Conservation (phyloP, 1,139 yeast genomes). For the Magnusiomyces starmeri region DNA sequence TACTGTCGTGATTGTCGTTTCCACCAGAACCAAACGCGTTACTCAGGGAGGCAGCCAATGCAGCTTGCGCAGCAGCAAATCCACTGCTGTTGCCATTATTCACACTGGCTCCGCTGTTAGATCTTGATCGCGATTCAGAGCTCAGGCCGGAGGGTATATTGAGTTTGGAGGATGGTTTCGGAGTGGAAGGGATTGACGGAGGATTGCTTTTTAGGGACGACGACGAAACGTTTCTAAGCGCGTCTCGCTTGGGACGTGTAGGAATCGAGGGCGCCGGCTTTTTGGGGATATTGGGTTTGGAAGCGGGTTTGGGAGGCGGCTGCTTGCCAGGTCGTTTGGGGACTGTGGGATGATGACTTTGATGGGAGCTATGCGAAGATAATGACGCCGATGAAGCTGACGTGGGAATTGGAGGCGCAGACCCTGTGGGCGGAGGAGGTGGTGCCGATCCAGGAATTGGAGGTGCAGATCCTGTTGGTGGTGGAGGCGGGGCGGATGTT, state of each 20-base stretch:
- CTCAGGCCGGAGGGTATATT: background rate
- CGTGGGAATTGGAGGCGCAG: slow-evolving; percentile 17
- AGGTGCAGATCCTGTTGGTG: background rate
- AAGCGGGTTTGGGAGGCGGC: slow-evolving; percentile 11
- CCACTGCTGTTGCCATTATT: slow-evolving; percentile 12
- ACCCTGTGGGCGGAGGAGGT: slow-evolving; percentile 20
- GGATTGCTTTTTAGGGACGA: background rate
- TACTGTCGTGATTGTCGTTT: too few species aligned
- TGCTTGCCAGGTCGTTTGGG: slow-evolving; percentile 24
- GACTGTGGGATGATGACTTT: too few species aligned
- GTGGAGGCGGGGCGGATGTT: background rate
- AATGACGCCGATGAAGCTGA: slow-evolving; percentile 30
- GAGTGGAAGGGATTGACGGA: background rate
- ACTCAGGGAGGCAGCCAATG: background rate
- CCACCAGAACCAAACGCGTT: too few species aligned
- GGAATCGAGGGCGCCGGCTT: slow-evolving; percentile 17
- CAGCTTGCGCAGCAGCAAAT: slow-evolving; percentile 14
- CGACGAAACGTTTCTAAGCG: slow-evolving; percentile 1
- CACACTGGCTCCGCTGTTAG: slow-evolving; percentile 9
- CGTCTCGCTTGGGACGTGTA: background rate
- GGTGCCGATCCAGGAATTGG: slow-evolving; percentile 25
- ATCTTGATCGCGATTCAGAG: background rate
- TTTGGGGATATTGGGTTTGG: slow-evolving; percentile 6
- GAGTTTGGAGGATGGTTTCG: background rate
- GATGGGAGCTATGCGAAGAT: too few species aligned